phyloP scores from a whole-genome alignment of 2,329 filamentous ascomycete genomes.

The Hypoxylon sp. region DNA sequence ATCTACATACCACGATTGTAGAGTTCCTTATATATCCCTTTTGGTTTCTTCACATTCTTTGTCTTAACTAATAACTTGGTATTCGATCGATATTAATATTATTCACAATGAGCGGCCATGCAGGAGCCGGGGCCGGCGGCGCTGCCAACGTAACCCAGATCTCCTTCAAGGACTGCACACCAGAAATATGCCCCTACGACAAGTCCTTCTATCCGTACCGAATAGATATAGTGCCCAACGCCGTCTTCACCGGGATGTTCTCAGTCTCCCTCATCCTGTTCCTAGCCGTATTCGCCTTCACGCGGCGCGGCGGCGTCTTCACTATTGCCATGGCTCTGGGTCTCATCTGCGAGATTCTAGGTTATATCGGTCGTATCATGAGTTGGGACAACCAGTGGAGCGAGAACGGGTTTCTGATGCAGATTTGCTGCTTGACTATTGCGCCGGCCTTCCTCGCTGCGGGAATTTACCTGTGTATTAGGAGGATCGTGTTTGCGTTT shows the following conservation, averaged over 20 bases:
- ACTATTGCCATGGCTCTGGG: slow-evolving; percentile 68
- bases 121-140: slow-evolving; percentile 3
- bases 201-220: slow-evolving; percentile 65
- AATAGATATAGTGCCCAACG: slow-evolving; percentile 68
- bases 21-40: background rate
- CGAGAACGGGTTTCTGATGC: slow-evolving; percentile 66
- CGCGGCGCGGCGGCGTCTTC: slow-evolving; percentile 66
- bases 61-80: background rate
- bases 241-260: slow-evolving; percentile 67
- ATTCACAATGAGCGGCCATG: slow-evolving; percentile 32
- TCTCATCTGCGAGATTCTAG: slow-evolving; percentile 68
- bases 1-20: background rate
- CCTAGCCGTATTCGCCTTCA: slow-evolving; percentile 59
- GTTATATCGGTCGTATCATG: slow-evolving; percentile 71
- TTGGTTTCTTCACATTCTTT: background rate
- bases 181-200: slow-evolving; percentile 42
- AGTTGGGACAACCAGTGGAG: slow-evolving; percentile 68
- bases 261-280: slow-evolving; percentile 60
- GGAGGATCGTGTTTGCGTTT: slow-evolving; percentile 64
- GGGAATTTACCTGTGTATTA: slow-evolving; percentile 73
- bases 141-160: slow-evolving; percentile 10
- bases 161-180: slow-evolving; percentile 42
- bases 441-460: slow-evolving; percentile 76
- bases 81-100: background rate
- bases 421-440: slow-evolving; percentile 74